Conservation (phyloP, 345 rosid species). For the Gossypium anomalum region DNA sequence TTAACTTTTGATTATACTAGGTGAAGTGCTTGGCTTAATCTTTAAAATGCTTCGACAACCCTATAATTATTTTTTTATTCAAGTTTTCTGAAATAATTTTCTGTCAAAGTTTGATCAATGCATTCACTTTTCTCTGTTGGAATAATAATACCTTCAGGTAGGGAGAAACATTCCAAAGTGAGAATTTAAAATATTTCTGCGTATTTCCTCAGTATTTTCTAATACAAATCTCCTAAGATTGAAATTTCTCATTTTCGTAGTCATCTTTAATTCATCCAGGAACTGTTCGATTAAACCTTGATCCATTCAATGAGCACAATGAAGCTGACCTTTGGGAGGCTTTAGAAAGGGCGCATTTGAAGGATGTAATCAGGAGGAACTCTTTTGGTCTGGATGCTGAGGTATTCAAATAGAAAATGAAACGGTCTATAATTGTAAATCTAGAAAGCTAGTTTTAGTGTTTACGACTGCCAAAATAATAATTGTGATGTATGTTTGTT, state of each 20-base stretch:
- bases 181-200: not conserved
- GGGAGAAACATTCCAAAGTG: not conserved
- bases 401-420: conserved; percentile 25
- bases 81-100: not conserved
- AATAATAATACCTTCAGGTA: not conserved
- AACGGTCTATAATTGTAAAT: not conserved
- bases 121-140: not conserved
- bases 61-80: too few species aligned
- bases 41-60: not conserved
- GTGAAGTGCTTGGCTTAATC: not conserved
- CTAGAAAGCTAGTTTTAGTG: not conserved
- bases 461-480: not conserved
- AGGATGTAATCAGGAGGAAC: conserved; percentile 70
- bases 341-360: conserved; percentile 76
- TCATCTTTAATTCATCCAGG: conserved; percentile 38
- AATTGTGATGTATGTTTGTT: not conserved
- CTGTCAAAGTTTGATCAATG: not conserved
- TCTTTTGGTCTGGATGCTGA: conserved; percentile 66
- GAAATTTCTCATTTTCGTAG: conserved; percentile 1
- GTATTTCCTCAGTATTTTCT: not conserved
- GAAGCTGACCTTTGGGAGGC: conserved; percentile 97
- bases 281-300: conserved; percentile 83
- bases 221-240: not conserved
- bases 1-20: not conserved
- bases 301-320: conserved; percentile 79